Percentiles rank a stretch among this genome's conserved stretches.
These are phyloP conservation scores for Phaffia tasmanica DNA, from an alignment of 768 basidiomycete species.

Conservation along the genomic window DNA sequence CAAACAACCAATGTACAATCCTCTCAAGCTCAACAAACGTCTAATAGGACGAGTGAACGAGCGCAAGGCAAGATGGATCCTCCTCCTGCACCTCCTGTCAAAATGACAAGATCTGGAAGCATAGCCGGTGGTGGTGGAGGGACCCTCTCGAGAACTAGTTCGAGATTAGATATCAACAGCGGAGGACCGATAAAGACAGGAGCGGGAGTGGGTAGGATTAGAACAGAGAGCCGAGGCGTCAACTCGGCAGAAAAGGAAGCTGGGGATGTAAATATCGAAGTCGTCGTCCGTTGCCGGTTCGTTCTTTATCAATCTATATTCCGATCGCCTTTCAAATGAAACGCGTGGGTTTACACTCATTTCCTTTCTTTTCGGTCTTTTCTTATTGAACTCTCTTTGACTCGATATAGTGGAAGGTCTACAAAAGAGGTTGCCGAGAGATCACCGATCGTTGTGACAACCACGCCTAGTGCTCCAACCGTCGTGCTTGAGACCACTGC, in stretches of 20 bases:
- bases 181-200: too few species aligned
- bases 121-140: too few species aligned
- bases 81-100: too few species aligned
- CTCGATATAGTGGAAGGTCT: conserved; percentile 46
- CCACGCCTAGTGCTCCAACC: conserved; percentile 58
- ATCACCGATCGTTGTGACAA: conserved; percentile 75
- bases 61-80: too few species aligned
- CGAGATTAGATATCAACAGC: too few species aligned
- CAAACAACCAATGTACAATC: too few species aligned
- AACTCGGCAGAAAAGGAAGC: conserved; percentile 29
- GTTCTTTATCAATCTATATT: conserved; percentile 19
- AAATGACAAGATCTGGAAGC: too few species aligned
- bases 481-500: conserved; percentile 62
- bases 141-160: too few species aligned
- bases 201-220: too few species aligned
- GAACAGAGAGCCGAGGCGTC: not conserved
- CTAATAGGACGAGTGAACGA: too few species aligned
- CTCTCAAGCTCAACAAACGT: too few species aligned
- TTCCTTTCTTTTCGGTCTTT: not conserved
- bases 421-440: conserved; percentile 72
- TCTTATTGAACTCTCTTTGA: not conserved
- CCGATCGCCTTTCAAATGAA: too few species aligned
- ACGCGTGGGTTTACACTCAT: not conserved
- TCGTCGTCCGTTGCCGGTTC: conserved; percentile 77
- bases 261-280: conserved; percentile 78